Base-by-base conservation (phyloP, 257 asterid species). In the Gynochthodes officinalis region DNA sequence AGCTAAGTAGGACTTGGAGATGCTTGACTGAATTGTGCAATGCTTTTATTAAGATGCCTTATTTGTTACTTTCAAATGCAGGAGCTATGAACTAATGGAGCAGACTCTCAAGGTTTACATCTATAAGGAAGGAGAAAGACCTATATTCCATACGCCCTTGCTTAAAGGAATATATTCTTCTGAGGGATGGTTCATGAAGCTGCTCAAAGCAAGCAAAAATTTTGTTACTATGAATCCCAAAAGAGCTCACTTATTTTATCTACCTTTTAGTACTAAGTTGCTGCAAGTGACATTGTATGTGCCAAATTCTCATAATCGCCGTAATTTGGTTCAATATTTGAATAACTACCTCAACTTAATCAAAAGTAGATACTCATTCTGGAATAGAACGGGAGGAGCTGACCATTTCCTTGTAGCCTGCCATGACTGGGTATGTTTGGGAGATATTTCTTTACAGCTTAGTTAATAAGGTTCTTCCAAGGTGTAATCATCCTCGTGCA, bases 111-210 rank as follows among this genome's bases (percentile, higher is more conserved):
- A 79, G 76, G 77, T 79, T 61, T 77, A 77, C 59, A 71, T 82
- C 40, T 80, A 78, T 39, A 70, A 62, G 55, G 86, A 81, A 67
- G 88, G 86, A 37, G 73, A 77, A 23, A 78, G 75, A 46, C 87
- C 86, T 0, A 73, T 85, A 66, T 85, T 79, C 67, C 89, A 85
- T 48, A 77, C 79, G 4, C 77, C 89, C n/a, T 64, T 79, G 35
- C 82, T 85, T 3, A 67, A 76, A 73, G 93, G 93, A 69, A 82
- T 85, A 69, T 88, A 84, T 54, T 87, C 93, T 53, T 80, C 93
- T 2, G 93, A 88, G 78, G 93, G 93, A 16, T 88, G 93, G 93
- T 88, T 88, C 76, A 70, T 85, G 82, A 88, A 83, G 82, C 76
- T 72, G 71, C 65, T 85, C 43, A 77, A 83, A 76, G 73, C 72